phyloP scores from a whole-genome alignment of 371 early-diverging fungal genomes.

The Mortierella sp. region DNA sequence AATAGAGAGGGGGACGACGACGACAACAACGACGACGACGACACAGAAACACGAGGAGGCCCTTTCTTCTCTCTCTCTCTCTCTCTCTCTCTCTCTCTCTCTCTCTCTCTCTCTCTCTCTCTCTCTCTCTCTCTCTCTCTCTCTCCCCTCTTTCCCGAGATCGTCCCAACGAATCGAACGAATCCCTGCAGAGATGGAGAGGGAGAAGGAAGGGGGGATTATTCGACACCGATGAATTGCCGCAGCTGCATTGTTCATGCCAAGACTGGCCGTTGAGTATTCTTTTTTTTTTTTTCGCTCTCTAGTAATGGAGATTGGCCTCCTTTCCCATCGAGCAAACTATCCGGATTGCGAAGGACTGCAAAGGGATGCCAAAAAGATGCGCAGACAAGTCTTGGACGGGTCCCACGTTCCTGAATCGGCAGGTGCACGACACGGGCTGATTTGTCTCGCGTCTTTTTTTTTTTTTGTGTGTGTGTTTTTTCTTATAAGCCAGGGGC shows the following conservation, averaged over 20 bases:
- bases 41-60: neutral
- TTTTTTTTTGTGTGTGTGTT: neutral
- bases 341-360: neutral
- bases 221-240: no score
- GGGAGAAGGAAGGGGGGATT: no score
- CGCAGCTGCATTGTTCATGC: no score
- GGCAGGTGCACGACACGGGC: neutral
- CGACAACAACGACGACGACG: neutral
- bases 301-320: neutral
- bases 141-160: neutral
- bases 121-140: neutral
- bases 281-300: neutral
- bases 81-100: neutral
- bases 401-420: no score
- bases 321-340: neutral
- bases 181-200: slow-evolving; percentile 3
- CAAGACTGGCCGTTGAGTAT: no score
- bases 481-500: no score
- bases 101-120: neutral
- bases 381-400: no score
- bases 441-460: neutral
- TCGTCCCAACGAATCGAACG: slow-evolving; percentile 5
- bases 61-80: neutral
- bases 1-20: no score
- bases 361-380: neutral